Base-by-base conservation (phyloP, 495 filamentous ascomycete genomes). In the Cladorrhinum samala region DNA sequence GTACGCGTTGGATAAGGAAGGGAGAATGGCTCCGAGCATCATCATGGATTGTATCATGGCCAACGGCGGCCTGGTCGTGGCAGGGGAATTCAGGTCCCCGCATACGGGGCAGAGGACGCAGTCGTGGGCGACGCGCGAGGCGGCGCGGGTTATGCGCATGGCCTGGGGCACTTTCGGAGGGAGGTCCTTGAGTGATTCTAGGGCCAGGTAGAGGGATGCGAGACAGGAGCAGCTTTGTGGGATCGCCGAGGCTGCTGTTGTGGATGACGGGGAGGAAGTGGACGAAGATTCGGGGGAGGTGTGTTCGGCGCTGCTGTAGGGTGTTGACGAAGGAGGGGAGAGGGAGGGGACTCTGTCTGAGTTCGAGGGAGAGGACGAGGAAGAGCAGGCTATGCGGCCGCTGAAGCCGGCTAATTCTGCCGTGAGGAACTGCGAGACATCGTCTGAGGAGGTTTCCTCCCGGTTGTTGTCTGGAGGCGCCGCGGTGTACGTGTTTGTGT, bases 21-120 rank as follows among this genome's bases (percentile, higher is more conserved):
- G 83, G 18, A 88, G 70, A 8, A 87, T 69, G 0, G 83, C 81
- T 6, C 78, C 83, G 9, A 84, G 76, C 50, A 85, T 77, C 83
- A 87, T 86, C 37, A 83, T 73, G 59, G 79, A 86, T 52, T 87
- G 84, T 58, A 79, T 72, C 41, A 66, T 33, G 13, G 66, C 64
- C 46, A 77, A 69, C n/a, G 66, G 67, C 4, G 65, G 65, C 5
- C 54, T 46, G 23, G 42, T 16, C 45, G 30, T 16, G 1, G 3
- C 24, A 11, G 55, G 50, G 1, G 68, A 20, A 16, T 81, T 56
- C 23, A 65, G 64, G 33, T 73, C 70, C 14, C 77, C 76, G 58
- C 85, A 88, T 14, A 68, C 56, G 37, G 71, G 62, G 64, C 85
- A 88, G 60, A 77, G 75, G 45, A 86, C 75, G n/a, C 75, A 71